Conservation (phyloP, 768 basidiomycete genomes). For the Hirschioporus abietinus region DNA sequence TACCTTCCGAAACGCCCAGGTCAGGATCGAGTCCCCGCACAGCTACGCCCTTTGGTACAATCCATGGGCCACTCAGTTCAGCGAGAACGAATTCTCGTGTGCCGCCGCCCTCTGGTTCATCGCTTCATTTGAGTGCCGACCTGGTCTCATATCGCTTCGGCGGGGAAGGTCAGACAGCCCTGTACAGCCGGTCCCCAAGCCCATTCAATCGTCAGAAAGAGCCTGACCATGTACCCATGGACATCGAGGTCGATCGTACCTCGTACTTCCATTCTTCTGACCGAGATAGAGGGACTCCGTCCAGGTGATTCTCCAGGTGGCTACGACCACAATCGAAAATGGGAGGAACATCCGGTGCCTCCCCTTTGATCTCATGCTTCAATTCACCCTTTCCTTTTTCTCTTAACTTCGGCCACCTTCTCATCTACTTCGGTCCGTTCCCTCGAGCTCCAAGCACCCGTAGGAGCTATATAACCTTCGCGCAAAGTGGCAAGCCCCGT, state of each 20-base stretch:
- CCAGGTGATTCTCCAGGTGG: constrained; percentile 8
- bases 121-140: neutral
- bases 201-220: constrained; percentile 1
- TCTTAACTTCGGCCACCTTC: neutral
- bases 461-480: neutral
- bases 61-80: neutral
- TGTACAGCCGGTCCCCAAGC: neutral
- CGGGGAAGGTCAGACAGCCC: neutral
- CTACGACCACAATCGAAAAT: neutral
- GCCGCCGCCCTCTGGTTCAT: neutral
- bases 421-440: neutral
- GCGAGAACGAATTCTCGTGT: neutral
- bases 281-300: constrained; percentile 9
- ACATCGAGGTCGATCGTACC: neutral
- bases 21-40: neutral
- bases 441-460: neutral
- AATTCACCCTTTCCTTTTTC: neutral
- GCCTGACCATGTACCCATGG: neutral
- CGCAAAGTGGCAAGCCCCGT: neutral
- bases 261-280: constrained; percentile 1
- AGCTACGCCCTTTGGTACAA: neutral
- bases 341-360: neutral
- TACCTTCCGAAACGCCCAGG: neutral
- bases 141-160: neutral
- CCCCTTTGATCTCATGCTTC: neutral